A percentile compares a stretch with the other conserved stretches of the same genome.
Conservation (phyloP, 306 rosid genomes). For the Canavalia ensiformis region DNA sequence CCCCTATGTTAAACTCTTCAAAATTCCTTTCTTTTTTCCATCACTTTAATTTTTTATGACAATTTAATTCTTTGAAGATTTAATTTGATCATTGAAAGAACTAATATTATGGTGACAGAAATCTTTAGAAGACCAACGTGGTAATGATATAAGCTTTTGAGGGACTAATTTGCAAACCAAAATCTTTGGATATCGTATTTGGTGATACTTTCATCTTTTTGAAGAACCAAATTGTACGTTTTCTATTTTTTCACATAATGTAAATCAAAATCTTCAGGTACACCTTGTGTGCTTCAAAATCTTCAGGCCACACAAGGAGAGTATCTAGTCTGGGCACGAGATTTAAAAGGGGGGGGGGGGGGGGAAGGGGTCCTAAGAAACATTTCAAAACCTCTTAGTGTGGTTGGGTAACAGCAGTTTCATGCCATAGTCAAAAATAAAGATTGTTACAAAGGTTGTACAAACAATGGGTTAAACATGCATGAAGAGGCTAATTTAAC, state of each 20-base stretch:
- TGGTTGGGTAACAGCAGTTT: slow-evolving; percentile 9
- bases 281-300: not conserved
- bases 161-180: too few relatives aligned
- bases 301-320: not conserved
- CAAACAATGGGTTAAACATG: slow-evolving; percentile 7
- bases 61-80: too few relatives aligned
- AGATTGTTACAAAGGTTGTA: not conserved
- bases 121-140: too few relatives aligned
- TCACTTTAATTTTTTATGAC: too few relatives aligned
- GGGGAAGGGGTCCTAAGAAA: not conserved
- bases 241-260: not conserved
- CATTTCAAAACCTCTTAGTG: not conserved
- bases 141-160: too few relatives aligned
- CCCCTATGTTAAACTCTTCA: too few relatives aligned
- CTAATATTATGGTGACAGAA: too few relatives aligned
- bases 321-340: not conserved
- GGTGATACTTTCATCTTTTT: too few relatives aligned
- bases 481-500: not conserved
- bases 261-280: not conserved
- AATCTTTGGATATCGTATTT: too few relatives aligned
- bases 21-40: too few relatives aligned
- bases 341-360: not conserved
- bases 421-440: not conserved
- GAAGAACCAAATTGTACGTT: too few relatives aligned
- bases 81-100: too few relatives aligned